Base-by-base conservation (phyloP, 495 filamentous ascomycete species). In the Daldinia caldariorum region DNA sequence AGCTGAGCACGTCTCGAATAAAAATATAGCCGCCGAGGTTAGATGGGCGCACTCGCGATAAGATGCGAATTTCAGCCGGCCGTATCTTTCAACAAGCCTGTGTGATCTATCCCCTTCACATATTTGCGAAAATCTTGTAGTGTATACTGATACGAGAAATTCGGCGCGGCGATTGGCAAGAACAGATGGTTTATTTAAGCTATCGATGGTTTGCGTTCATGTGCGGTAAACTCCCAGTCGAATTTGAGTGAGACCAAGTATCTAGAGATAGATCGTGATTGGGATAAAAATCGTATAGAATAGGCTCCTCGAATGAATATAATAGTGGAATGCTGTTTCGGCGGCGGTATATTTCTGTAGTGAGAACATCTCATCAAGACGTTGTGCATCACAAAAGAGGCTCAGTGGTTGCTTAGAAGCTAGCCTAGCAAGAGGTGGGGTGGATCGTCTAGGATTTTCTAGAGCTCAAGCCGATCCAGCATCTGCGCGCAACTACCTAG, bases 381-480 rank as follows among this genome's bases (percentile, higher is more conserved):
- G 22, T 50, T 9, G 56, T 53, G 62, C 39, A 61, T 49, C 31
- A 37, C 34, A 45, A 55, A 55, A 20, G 62, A 57, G 10, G 54
- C 50, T 39, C 43, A 35, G 55, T 58, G n/a, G 71, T 62, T 43
- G 59, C 59, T 63, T 63, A 43, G 32, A 34, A 66, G 56, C 50
- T 70, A 66, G 61, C 51, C 41, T 41, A 43, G 66, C 57, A 41
- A 65, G 39, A 70, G 60, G 67, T 73, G 70, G 73, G 73, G 70
- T 65, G 56, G 62, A 73, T 69, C 63, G 62, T 65, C 64, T 62
- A 70, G 43, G 70, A 70, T 70, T 70, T 66, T 70, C 71, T 61
- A 55, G 55, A 70, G 63, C 71, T 66, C 59, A 61, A 61, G 66
- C 67, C 67, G 66, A 73, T 70, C 66, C 58, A 73, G 62, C 58